Evolutionary conservation across 2,329 filamentous ascomycete species (phyloP).

Genomic region (Epichloe gansuensis): DNA sequence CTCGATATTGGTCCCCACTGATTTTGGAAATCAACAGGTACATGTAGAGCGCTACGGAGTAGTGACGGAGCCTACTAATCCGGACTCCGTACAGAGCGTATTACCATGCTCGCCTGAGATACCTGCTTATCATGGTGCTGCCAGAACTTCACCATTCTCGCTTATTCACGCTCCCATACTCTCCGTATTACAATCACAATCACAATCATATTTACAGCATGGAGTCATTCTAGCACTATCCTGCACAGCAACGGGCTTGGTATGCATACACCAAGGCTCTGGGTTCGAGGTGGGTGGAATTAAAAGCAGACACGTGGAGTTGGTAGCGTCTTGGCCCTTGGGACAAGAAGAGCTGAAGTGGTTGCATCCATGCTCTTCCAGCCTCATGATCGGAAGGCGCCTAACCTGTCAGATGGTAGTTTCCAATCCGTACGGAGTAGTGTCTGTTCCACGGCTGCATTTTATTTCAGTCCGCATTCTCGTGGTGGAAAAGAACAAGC

Average conservation of each 20-base stretch:
- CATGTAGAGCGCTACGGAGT: no score
- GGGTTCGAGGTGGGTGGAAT: slow-evolving; percentile 4
- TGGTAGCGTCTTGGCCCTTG: slow-evolving; percentile 6
- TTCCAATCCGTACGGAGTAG: background rate
- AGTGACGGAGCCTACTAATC: no score
- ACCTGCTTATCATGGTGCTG: no score
- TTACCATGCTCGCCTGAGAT: no score
- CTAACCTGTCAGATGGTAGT: no score
- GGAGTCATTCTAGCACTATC: background rate
- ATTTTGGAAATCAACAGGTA: no score
- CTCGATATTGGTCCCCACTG: no score
- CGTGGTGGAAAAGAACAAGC: background rate
- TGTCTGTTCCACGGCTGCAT: background rate
- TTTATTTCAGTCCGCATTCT: background rate
- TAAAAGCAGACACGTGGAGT: slow-evolving; percentile 3
- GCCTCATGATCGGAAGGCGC: background rate
- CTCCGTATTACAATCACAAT: no score
- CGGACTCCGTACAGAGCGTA: no score
- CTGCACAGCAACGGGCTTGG: background rate
- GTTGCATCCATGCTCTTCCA: background rate
- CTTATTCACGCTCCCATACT: no score
- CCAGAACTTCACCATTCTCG: background rate
- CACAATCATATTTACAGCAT: background rate
- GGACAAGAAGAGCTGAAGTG: slow-evolving; percentile 1
- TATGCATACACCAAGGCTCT: background rate